These are phyloP conservation scores for Phytophthora pistaciae DNA, from an alignment of 352 stramenopile genomes.

Conservation along the genomic window DNA sequence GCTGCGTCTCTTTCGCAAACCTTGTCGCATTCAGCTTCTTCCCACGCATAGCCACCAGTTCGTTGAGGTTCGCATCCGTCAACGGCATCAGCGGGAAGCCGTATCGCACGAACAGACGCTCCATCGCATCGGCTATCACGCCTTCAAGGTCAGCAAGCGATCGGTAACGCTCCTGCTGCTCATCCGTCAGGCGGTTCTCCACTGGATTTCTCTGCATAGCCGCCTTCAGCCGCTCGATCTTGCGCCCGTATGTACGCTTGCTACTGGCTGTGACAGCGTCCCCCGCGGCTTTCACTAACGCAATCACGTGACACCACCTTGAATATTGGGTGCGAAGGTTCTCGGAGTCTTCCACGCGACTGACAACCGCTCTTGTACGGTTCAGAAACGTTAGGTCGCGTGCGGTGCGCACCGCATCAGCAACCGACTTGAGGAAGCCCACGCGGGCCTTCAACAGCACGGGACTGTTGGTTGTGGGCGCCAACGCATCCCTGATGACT, in stretches of 20 bases:
- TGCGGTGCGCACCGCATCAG: neutral
- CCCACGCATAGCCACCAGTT: neutral
- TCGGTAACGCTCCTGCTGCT: neutral
- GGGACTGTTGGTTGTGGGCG: neutral
- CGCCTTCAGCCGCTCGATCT: neutral
- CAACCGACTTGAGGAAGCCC: neutral
- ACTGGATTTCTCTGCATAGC: neutral
- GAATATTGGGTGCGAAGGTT: neutral
- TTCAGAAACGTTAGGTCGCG: neutral
- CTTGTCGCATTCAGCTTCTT: neutral
- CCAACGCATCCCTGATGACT: neutral
- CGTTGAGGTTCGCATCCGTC: neutral
- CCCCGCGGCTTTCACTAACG: neutral
- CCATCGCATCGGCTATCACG: neutral
- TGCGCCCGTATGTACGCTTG: neutral
- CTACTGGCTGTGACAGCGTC: neutral
- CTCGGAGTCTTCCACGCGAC: neutral
- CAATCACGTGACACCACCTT: neutral
- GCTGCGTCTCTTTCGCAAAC: neutral
- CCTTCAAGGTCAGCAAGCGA: neutral
- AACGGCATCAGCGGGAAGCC: neutral
- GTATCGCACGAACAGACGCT: neutral
- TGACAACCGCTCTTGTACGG: neutral
- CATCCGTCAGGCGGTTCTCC: neutral
- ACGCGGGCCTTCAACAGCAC: neutral